Percentiles rank a stretch among this genome's conserved stretches.
These are phyloP conservation scores for Leucocoprinus birnbaumii DNA, from an alignment of 768 basidiomycete species.

Conservation along the genomic window DNA sequence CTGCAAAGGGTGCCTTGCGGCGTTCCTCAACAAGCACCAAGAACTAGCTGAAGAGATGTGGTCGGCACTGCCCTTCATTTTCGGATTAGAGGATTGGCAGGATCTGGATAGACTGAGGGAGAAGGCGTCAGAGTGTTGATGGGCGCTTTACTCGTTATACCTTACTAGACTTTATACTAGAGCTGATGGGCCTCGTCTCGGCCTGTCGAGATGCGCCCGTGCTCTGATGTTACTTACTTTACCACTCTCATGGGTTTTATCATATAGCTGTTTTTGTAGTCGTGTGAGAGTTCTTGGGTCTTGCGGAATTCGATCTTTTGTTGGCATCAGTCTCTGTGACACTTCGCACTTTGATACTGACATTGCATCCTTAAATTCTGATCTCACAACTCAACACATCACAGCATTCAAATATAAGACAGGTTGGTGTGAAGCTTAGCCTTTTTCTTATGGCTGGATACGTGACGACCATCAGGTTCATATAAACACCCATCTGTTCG, in stretches of 20 bases:
- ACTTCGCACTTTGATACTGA: background rate
- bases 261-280: background rate
- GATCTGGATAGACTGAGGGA: conserved; percentile 21
- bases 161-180: background rate
- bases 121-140: conserved; percentile 18
- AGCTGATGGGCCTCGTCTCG: background rate
- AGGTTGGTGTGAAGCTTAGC: too few relatives aligned
- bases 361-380: background rate
- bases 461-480: conserved; percentile 6
- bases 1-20: conserved; percentile 19
- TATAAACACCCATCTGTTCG: background rate
- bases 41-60: conserved; percentile 26
- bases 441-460: too few relatives aligned
- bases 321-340: conserved; percentile 1
- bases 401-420: too few relatives aligned
- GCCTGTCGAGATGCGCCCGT: background rate
- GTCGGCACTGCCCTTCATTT: conserved; percentile 27
- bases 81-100: conserved; percentile 26
- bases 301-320: background rate
- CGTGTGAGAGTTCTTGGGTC: background rate
- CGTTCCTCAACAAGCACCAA: conserved; percentile 18
- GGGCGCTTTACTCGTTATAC: background rate
- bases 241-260: background rate
- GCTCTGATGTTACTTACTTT: background rate
- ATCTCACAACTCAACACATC: too few relatives aligned